Evolutionary conservation across 2,329 filamentous ascomycete genomes (phyloP), one percentile per base, ranked within the genome.

Genomic region (Zasmidium angulare): DNA sequence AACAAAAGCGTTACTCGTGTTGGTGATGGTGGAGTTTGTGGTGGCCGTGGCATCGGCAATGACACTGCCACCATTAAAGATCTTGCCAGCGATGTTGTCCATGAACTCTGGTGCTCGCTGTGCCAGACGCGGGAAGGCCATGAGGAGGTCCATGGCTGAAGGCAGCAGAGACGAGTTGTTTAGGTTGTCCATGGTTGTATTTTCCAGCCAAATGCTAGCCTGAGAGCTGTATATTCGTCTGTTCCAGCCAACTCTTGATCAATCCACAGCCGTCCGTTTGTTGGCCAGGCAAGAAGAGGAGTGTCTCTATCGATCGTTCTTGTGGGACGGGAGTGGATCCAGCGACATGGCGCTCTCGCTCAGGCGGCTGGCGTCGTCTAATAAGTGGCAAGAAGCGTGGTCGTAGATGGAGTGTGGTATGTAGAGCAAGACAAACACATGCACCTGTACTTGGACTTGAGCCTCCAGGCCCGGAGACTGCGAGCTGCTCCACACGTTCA

Each of bases 101-200:
- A 88, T 76, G 55, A 82, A 79, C 66, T 89, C 86, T 12, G 84
- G 79, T 40, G 89, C 80, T 72, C 85, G 87, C 74, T 83, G 86
- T 29, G 90, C 82, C 70, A 92, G 86, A 59, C 89, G 82, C 52
- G 89, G 89, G 2, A 89, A 83, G 19, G 85, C 88, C 74, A 85
- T 81, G 63, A 90, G 81, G 50, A 93, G 77, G 68, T 91, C 88
- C 72, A 85, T 86, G 19, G 89, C 76, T 11, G 86, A 86, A 1
- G 88, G 87, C 12, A 66, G 62, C 49, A 63, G 53, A 12, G 64
- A 64, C 7, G 58, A 51, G 50, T 66, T 63, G 58, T 53, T 59
- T 14, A 17, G 36, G 6, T 7, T 9, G 6, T 14, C 36, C 12
- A 19, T 43, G 11, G 4, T 17, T 43, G n/a, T 17, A 19, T 14